Evolutionary conservation across 805 yeast genomes (phyloP).

Genomic region (Kodamaea jinghongensis): DNA sequence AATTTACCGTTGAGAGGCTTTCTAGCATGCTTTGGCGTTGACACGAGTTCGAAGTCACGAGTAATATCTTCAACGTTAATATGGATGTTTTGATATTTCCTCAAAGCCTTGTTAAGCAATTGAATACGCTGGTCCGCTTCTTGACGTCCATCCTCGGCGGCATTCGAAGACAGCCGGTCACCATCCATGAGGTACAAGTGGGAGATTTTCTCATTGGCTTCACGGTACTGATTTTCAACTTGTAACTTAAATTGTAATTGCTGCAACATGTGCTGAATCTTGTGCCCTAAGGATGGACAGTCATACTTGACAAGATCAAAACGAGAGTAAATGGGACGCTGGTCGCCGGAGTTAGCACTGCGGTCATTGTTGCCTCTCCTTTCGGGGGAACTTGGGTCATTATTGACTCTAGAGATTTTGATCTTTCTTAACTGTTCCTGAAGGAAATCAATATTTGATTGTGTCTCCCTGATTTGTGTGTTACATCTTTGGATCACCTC

Average conservation of each 20-base stretch:
- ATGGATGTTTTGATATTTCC: constrained; percentile 86
- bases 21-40: constrained; percentile 71
- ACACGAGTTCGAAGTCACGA: constrained; percentile 62
- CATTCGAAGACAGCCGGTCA: constrained; percentile 77
- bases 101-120: constrained; percentile 76
- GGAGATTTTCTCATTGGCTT: constrained; percentile 86
- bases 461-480: constrained; percentile 86
- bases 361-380: constrained; percentile 6
- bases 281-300: constrained; percentile 90
- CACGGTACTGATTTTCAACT: constrained; percentile 90
- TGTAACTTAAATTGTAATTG: constrained; percentile 91
- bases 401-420: constrained; percentile 29
- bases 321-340: constrained; percentile 47
- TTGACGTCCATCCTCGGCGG: constrained; percentile 82
- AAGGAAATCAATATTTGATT: constrained; percentile 84
- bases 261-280: constrained; percentile 93
- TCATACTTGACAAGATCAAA: constrained; percentile 87
- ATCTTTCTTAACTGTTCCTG: constrained; percentile 72
- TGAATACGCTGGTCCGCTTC: constrained; percentile 87
- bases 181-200: constrained; percentile 88
- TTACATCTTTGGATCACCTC: constrained; percentile 89
- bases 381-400: constrained; percentile 11
- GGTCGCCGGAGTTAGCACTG: constrained; percentile 10
- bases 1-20: constrained; percentile 82
- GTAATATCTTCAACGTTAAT: constrained; percentile 63